Evolutionary conservation across 139 green algal species (phyloP).

Genomic region (Haematococcus lacustris): DNA sequence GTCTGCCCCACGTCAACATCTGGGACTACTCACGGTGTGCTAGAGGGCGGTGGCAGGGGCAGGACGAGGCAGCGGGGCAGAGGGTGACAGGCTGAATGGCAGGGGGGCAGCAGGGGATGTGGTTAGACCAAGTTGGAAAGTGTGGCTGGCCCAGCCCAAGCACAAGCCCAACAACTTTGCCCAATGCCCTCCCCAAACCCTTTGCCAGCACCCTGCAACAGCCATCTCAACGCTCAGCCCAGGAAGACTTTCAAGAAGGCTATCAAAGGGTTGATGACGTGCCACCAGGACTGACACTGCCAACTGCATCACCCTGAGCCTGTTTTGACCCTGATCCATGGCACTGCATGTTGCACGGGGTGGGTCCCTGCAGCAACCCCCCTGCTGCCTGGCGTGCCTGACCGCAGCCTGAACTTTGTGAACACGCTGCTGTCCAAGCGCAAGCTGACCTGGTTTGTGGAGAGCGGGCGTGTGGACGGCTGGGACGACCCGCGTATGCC

Average conservation of each 20-base stretch:
- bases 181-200: not conserved
- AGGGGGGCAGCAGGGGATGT: too few relatives aligned
- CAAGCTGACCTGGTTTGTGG: constrained; percentile 94
- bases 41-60: not conserved
- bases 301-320: not conserved
- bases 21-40: constrained; percentile 90
- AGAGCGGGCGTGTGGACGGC: constrained; percentile 74
- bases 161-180: not conserved
- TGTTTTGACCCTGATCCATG: not conserved
- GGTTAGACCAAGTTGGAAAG: too few relatives aligned
- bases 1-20: constrained; percentile 81
- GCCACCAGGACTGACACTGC: not conserved
- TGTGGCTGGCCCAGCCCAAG: not conserved
- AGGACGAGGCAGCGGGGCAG: too few relatives aligned
- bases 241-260: not conserved
- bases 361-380: not conserved
- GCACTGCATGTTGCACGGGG: not conserved
- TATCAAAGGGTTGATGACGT: not conserved
- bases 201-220: not conserved
- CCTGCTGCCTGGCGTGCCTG: not conserved
- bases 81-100: not conserved
- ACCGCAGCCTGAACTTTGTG: constrained; percentile 64
- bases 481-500: constrained; percentile 96
- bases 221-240: not conserved
- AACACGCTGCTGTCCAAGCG: constrained; percentile 91